Base-by-base conservation (phyloP, 352 stramenopile species). In the Phytopythium vexans region DNA sequence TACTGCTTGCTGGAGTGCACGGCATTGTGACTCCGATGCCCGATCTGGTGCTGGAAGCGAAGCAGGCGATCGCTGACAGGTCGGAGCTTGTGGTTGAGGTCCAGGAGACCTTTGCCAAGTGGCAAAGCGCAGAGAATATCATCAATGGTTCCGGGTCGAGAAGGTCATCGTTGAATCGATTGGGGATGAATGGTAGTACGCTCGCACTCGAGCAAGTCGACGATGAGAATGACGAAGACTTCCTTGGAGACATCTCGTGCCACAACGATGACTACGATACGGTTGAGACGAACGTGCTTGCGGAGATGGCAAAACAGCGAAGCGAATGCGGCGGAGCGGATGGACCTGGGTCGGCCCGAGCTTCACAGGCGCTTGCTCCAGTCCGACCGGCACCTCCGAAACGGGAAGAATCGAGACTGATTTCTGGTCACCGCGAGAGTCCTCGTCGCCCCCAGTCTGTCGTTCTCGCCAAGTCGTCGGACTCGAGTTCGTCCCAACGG, bases 81-180 rank as follows among this genome's bases (percentile, higher is more conserved):
- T 64, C 40, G n/a, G 48, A 64, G 15, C 64, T 63, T 34, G 68
- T 72, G 53, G 41, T 54, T 11, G 54, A 74, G 34, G 68, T 66
- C 8, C 57, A 77, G 39, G 61, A 74, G 52, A 41, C 74, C 32
- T 72, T 77, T 21, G 55, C 41, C n/a, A 58, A 56, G 41, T 74
- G 68, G 68, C 68, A 74, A 35, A 51, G 52, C 8, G n/a, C 39
- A 15, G 39, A 43, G 21, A 27, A 27, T n/a, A 15, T 14, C 8
- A 41, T 14, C 9, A 41, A 6, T 43, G 39, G 39, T 7, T 43
- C 7, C 11, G 39, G 39, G 11, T n/a, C 39, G 12, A 43, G 21
- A n/a, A 43, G 39, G 8, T 15, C 39, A n/a, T 43, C 39, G 7
- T 43, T 27, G 12, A 43, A 15, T 15, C 39, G 39, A 10, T 15